Base-by-base conservation (phyloP, 176 grass and related monocot genomes). In the Saccharum spontaneum region DNA sequence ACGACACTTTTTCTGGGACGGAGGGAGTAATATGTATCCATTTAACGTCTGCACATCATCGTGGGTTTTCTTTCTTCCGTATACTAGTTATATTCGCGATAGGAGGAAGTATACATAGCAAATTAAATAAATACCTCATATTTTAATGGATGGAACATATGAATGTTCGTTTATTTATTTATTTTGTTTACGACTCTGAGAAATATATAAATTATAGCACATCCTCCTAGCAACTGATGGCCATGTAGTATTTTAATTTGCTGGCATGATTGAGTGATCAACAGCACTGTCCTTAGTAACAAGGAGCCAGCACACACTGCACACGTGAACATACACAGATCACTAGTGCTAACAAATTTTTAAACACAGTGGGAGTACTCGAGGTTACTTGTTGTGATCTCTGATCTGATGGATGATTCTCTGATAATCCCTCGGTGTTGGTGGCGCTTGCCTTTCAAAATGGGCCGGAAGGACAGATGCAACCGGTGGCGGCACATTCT, bases 401-500 rank as follows among this genome's bases (percentile, higher is more conserved):
- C 40, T 18, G 28, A 33, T 80, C 43, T 55, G 39, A 79, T 33
- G 39, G 71, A 45, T 69, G 76, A 80, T 86, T 80, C 41, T 49
- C 52, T 50, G 12, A 12, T 41, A 20, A 11, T 55, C 80, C 15
- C 23, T 74, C 23, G 70, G 59, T 49, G 59, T 44, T 40, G 3
- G 41, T 61, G 36, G 11, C 38, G 13, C 28, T 57, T 41, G 45
- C 18, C 36, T 23, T n/a, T 88, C 23, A 84, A 8, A 84, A 85
- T 77, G 76, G 26, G 11, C 18, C 12, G 10, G 1, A 0, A 83
- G 72, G 50, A 63, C 79, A 13, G 67, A 67, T 18, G 76, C 61
- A 78, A 85, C 82, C 63, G 67, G 83, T 40, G 78, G 80, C 18
- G 74, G 85, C 79, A 79, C 60, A 84, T 91, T 55, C 89, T 84